A percentile compares a stretch with the other conserved stretches of the same genome.
phyloP scores from a whole-genome alignment of 2,329 filamentous ascomycete species.

The Fusarium graminum region DNA sequence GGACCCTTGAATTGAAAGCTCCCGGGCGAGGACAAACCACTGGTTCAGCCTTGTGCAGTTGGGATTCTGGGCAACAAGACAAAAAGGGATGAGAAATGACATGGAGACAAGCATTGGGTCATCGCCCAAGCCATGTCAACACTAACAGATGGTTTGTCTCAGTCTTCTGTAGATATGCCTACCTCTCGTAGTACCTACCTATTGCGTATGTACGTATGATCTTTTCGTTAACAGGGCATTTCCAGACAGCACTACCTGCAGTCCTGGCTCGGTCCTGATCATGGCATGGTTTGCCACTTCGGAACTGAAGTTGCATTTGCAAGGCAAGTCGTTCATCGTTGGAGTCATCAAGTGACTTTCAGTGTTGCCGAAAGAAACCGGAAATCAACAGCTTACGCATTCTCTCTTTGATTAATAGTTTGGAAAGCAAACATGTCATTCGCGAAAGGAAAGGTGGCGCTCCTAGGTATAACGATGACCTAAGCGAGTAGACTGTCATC shows the following conservation, averaged over 20 bases:
- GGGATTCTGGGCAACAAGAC: neutral
- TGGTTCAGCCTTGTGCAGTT: neutral
- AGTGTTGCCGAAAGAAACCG: neutral
- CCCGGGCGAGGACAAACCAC: neutral
- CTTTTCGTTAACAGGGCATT: neutral
- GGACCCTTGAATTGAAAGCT: neutral
- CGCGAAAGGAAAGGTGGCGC: neutral
- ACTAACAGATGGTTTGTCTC: neutral
- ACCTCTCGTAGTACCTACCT: neutral
- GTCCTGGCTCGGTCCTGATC: neutral
- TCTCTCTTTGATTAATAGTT: neutral
- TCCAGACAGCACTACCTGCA: neutral
- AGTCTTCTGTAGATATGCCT: neutral
- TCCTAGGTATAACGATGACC: slow-evolving; percentile 27
- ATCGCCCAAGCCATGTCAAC: neutral
- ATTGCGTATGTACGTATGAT: too few relatives aligned
- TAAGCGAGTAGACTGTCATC: slow-evolving; percentile 13
- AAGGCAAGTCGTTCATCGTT: neutral
- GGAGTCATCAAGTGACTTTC: neutral
- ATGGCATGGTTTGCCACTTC: neutral
- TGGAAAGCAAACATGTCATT: neutral
- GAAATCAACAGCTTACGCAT: neutral
- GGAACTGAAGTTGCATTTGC: neutral
- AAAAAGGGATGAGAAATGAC: neutral
- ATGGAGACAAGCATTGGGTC: neutral